Evolutionary conservation across 2,329 filamentous ascomycete species (phyloP), one percentile per base, ranked within the genome.

Genomic region (Scedosporium apiospermum): DNA sequence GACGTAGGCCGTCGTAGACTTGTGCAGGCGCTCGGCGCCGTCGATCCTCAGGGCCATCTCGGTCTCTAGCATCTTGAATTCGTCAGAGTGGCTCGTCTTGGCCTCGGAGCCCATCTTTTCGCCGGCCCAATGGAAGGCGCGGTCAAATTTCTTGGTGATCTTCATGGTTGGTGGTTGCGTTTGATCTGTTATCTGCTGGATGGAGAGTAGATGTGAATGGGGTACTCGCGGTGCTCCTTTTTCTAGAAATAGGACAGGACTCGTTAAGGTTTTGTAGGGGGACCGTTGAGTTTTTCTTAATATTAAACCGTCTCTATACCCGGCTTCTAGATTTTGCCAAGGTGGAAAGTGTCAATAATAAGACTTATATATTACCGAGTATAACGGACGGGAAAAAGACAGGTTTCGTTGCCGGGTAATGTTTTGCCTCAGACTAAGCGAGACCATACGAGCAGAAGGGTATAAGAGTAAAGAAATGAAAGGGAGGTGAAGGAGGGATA

Each of bases 101-200:
- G 88, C 84, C 76, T 97, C 93, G 67, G 85, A 86, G 69, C 93
- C 93, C 90, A 98, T 96, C 77, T 93, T 91, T 79, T 98, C 93
- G 68, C 91, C 91, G 44, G 93, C 91, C 93, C 93, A 98, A 88
- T 98, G 93, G 80, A 93, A 96, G 80, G 96, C 88, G 72, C 93
- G 89, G 77, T 93, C 93, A 73, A 98, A 86, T 74, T 96, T 96
- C 82, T 96, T 96, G 76, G 79, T 82, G 70, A 85, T 78, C 69
- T 80, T 77, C 82, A 84, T 85, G 41, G 53, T 57, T 64, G 65
- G 62, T 57, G 58, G 60, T 2, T 41, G 38, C 14, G 1, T 44
- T n/a, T 30, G 58, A 9, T 23, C 34, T 21, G 18, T 2, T 34
- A n/a, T n/a, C 23, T 49, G 27, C 34, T 34, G 5, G 44, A 49